Base-by-base conservation (phyloP, 2,329 filamentous ascomycete genomes). In the Cordyceps cateniannulata region DNA sequence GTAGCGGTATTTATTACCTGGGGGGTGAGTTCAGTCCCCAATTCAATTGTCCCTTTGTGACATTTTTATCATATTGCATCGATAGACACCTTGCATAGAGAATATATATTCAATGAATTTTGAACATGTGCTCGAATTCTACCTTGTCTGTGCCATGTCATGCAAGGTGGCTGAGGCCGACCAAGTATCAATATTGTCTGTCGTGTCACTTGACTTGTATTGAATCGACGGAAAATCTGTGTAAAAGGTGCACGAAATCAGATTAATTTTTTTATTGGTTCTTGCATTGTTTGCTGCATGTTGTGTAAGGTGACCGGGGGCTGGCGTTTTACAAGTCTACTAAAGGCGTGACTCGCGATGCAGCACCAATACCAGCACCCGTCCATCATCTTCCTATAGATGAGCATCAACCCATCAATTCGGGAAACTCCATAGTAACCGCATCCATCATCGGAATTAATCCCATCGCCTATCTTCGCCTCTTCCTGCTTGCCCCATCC, bases 51-150 rank as follows among this genome's bases (percentile, higher is more conserved):
- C 27, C 32, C 42, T 52, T 52, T 50, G 40, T 38, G 22, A 16
- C 16, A 42, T n/a, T 48, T 25, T 42, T 24, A 51, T n/a, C 24
- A 50, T 22, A 59, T 35, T 42, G 56, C 45, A 51, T 59, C 9
- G 24, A 59, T 59, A 59, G 56, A 59, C 10, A 47, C 12, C 32
- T 45, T 29, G 38, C 47, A 59, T 25, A 27, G 49, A 51, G 24
- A 59, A 45, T 35, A 51, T n/a, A 51, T 38, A 25, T 38, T 27
- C 24, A 40, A 22, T 49, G 18, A 32, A 20, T 24, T 45, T 54
- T 7, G 40, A 35, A 44, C 14, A 7, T 20, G 16, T 44, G 35
- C 35, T 42, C 24, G 2, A 5, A 16, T 49, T 6, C 16, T 6
- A n/a, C n/a, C n/a, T n/a, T 6, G 45, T 20, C 25, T 49, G 47